Conservation (phyloP, 202 grass and related monocot species). For the Carex arenaria region DNA sequence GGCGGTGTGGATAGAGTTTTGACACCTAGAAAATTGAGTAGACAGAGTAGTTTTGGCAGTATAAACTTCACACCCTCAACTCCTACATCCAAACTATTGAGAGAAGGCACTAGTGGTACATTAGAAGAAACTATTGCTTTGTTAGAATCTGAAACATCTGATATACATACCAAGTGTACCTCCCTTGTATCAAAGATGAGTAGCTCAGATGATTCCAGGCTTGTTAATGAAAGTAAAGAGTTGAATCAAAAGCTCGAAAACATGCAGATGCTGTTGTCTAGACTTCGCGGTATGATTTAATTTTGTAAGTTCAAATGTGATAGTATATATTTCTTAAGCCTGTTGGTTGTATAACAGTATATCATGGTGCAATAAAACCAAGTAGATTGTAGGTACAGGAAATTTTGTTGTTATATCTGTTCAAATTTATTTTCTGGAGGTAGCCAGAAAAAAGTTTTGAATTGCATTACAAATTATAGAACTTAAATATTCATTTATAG, state of each 20-base stretch:
- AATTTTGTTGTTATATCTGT: constrained; percentile 11
- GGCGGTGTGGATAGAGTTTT: constrained; percentile 70
- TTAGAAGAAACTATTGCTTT: constrained; percentile 68
- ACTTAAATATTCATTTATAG: neutral
- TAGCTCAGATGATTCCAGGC: constrained; percentile 25
- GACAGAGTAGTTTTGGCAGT: constrained; percentile 86
- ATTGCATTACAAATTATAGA: neutral
- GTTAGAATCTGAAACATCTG: constrained; percentile 60
- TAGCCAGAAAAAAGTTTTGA: neutral
- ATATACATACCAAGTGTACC: constrained; percentile 62
- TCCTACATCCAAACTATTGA: constrained; percentile 31
- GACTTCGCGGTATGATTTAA: constrained; percentile 58
- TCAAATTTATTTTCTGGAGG: neutral
- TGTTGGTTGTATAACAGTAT: constrained; percentile 19
- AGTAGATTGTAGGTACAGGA: constrained; percentile 3
- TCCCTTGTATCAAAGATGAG: constrained; percentile 43
- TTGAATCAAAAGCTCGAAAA: constrained; percentile 70
- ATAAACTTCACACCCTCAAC: constrained; percentile 52
- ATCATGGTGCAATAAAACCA: neutral
- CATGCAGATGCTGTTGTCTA: constrained; percentile 75
- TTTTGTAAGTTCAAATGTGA: constrained; percentile 18
- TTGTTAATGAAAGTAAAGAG: constrained; percentile 37
- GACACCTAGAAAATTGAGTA: constrained; percentile 59
- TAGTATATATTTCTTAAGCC: constrained; percentile 24
- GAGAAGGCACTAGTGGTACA: constrained; percentile 31